Evolutionary conservation across 2,329 filamentous ascomycete species (phyloP).

Genomic region (Aspergillus brasiliensis): DNA sequence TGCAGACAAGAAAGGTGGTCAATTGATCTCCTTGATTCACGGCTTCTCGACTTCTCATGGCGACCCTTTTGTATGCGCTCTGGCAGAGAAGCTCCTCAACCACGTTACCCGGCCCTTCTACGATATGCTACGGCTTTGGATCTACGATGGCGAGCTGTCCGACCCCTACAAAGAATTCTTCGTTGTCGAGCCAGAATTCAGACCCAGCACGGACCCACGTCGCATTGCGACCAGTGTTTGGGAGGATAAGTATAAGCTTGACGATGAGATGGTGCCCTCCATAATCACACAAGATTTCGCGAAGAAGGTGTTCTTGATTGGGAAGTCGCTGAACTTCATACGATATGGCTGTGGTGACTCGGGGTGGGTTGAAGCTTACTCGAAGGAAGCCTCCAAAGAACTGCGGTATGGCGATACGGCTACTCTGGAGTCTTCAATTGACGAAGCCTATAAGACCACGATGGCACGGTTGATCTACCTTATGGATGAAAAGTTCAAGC

Average conservation of each 20-base stretch:
- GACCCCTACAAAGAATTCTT: conserved; percentile 97
- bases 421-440: conserved; percentile 87
- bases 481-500: conserved; percentile 92
- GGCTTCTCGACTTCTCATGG: conserved; percentile 90
- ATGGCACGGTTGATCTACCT: conserved; percentile 93
- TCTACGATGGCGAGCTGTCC: conserved; percentile 96
- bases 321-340: conserved; percentile 97
- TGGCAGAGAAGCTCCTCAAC: conserved; percentile 83
- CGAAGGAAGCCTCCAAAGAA: conserved; percentile 88
- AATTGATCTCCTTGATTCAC: conserved; percentile 92
- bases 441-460: conserved; percentile 95
- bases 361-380: conserved; percentile 93
- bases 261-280: conserved; percentile 82
- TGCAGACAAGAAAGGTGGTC: conserved; percentile 73
- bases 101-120: conserved; percentile 95
- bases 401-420: conserved; percentile 90
- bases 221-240: conserved; percentile 80
- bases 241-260: conserved; percentile 95
- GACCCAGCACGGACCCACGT: conserved; percentile 53
- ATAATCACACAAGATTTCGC: conserved; percentile 94
- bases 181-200: conserved; percentile 73
- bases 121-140: conserved; percentile 93
- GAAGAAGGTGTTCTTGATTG: conserved; percentile 94
- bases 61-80: conserved; percentile 89
- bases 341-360: conserved; percentile 92